Evolutionary conservation across 2,329 filamentous ascomycete species (phyloP).

Genomic region (Arthrobotrys pseudoclavata): DNA sequence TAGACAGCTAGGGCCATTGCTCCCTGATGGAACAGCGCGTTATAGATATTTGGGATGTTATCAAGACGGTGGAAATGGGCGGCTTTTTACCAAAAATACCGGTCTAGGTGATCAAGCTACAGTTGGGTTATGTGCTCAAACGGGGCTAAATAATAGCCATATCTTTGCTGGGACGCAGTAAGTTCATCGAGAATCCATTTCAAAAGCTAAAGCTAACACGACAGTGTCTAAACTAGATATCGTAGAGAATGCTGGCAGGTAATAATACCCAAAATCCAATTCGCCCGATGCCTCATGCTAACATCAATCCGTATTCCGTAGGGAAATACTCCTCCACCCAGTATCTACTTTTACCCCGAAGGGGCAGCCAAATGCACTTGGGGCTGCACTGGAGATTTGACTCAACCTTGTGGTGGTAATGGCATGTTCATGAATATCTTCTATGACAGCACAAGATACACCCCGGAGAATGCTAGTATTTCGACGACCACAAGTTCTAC

Average conservation of each 20-base stretch:
- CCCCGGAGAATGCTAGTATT: background rate
- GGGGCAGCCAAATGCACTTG: conserved; percentile 63
- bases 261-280: background rate
- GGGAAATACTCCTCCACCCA: conserved; percentile 62
- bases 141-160: conserved; percentile 64
- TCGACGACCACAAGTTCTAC: conserved; percentile 23
- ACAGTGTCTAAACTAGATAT: conserved; percentile 48
- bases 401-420: conserved; percentile 65
- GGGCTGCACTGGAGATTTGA: conserved; percentile 64
- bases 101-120: conserved; percentile 64
- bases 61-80: conserved; percentile 65
- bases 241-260: conserved; percentile 59
- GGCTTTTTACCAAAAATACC: conserved; percentile 64
- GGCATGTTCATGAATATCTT: conserved; percentile 64
- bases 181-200: background rate
- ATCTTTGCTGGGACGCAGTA: conserved; percentile 65
- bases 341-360: conserved; percentile 56
- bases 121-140: conserved; percentile 65
- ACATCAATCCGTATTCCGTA: conserved; percentile 1
- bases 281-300: background rate
- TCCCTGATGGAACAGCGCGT: conserved; percentile 62
- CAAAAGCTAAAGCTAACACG: background rate
- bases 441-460: conserved; percentile 43
- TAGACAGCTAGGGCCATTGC: conserved; percentile 66
- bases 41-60: conserved; percentile 67